Evolutionary conservation across 2,329 filamentous ascomycete genomes (phyloP).

Genomic region (Aureobasidium zeae): DNA sequence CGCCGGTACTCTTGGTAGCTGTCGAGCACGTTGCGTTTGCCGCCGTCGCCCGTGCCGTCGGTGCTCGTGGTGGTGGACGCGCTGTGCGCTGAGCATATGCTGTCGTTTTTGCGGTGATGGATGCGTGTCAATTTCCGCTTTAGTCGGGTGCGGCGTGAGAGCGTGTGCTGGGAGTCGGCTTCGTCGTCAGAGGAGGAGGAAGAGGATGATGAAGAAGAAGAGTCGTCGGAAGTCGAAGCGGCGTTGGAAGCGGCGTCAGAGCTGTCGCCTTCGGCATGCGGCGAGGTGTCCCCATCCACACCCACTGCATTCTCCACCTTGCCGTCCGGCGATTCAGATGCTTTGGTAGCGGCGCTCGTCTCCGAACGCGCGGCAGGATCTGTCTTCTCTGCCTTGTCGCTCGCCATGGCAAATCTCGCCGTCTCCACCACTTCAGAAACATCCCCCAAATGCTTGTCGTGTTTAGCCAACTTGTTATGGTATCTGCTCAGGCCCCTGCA

Average conservation of each 20-base stretch:
- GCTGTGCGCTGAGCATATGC: no score
- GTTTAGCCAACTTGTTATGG: conserved; percentile 47
- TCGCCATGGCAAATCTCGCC: conserved; percentile 46
- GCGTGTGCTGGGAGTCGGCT: not conserved
- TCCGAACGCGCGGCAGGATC: no score
- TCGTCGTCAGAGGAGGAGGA: not conserved
- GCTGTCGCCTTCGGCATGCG: conserved; percentile 18
- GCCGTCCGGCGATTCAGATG: conserved; percentile 14
- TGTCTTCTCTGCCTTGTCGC: no score
- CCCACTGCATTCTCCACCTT: no score
- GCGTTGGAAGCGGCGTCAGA: no score
- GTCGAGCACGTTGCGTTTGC: conserved; percentile 35
- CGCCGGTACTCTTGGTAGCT: conserved; percentile 52
- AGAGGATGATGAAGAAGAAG: not conserved
- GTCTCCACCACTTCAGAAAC: conserved; percentile 58
- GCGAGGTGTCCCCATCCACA: no score
- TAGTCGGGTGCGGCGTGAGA: not conserved
- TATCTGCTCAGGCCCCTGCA: conserved; percentile 53
- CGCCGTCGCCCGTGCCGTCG: conserved; percentile 16
- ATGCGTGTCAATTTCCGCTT: not conserved
- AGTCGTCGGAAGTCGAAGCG: conserved; percentile 13
- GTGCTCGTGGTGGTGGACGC: conserved; percentile 16
- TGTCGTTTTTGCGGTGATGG: conserved; percentile 10
- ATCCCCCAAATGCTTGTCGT: conserved; percentile 45
- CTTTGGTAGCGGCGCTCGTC: not conserved